phyloP scores from a whole-genome alignment of 1,284 basidiomycete species.

The Puccinia triticina region DNA sequence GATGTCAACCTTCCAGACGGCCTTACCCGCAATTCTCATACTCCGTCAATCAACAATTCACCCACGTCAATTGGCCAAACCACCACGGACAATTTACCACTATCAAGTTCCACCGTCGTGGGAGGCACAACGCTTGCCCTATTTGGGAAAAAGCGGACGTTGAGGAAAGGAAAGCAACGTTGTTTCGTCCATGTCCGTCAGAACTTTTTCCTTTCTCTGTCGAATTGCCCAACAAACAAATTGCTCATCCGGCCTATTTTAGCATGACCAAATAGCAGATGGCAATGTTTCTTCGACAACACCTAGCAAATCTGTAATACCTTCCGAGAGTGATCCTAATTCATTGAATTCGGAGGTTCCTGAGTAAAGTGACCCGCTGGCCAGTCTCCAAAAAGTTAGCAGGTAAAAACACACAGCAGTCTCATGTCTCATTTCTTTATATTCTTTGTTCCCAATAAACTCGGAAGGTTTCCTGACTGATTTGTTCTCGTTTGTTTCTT shows the following conservation, averaged over 20 bases:
- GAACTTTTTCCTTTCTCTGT: background rate
- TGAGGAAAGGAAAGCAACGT: slow-evolving; percentile 87
- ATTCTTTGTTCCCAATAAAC: background rate
- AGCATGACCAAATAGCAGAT: slow-evolving; percentile 45
- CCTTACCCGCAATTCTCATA: slow-evolving; percentile 71
- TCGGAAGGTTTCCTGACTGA: background rate
- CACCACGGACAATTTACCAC: slow-evolving; percentile 43
- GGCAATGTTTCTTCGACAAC: slow-evolving; percentile 52
- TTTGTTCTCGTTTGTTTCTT: slow-evolving; percentile 6
- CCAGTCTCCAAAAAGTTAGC: slow-evolving; percentile 81
- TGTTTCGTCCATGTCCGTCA: slow-evolving; percentile 66
- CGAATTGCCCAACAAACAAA: background rate
- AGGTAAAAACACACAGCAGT: slow-evolving; percentile 28
- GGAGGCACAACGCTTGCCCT: slow-evolving; percentile 44
- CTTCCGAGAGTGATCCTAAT: slow-evolving; percentile 66
- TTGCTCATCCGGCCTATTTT: slow-evolving; percentile 49
- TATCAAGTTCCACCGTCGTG: slow-evolving; percentile 39
- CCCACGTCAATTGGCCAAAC: slow-evolving; percentile 60
- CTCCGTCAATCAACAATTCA: slow-evolving; percentile 85
- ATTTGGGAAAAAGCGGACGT: slow-evolving; percentile 67
- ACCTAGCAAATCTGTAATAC: slow-evolving; percentile 38
- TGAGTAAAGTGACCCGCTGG: slow-evolving; percentile 78
- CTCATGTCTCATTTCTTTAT: background rate
- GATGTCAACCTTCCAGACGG: slow-evolving; percentile 70
- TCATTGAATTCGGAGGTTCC: slow-evolving; percentile 64